Conservation (phyloP, 176 grass and related monocot genomes). For the Carex parvula region DNA sequence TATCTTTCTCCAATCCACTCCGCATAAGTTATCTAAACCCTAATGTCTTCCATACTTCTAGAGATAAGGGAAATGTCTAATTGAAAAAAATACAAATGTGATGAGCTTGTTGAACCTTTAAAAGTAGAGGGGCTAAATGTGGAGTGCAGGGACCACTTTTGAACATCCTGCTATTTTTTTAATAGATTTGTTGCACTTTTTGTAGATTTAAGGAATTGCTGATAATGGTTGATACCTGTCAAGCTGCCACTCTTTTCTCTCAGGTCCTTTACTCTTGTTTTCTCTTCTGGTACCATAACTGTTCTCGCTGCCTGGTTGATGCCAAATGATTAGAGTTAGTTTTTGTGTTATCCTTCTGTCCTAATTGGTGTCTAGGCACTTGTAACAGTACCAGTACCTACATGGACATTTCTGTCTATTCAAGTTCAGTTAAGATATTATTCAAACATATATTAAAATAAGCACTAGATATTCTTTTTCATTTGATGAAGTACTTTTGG, state of each 20-base stretch:
- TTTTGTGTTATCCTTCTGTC: background rate
- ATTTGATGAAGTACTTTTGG: background rate
- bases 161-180: slow-evolving; percentile 3
- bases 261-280: slow-evolving; percentile 46
- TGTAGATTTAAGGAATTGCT: slow-evolving; percentile 93
- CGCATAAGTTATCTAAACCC: background rate
- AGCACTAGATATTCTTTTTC: background rate
- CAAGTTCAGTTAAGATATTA: background rate
- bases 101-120: background rate
- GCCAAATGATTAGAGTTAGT: background rate
- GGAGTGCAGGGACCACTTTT: background rate
- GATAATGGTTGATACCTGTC: slow-evolving; percentile 99
- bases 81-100: background rate
- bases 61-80: background rate
- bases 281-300: background rate
- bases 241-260: slow-evolving; percentile 95
- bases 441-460: slow-evolving; percentile 1
- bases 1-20: background rate
- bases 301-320: background rate
- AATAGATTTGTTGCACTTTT: slow-evolving; percentile 14
- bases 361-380: background rate
- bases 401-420: background rate
- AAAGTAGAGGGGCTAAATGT: background rate
- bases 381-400: background rate
- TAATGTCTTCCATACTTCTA: background rate